phyloP scores from a whole-genome alignment of 83 land plant species.

The Picea abies region DNA sequence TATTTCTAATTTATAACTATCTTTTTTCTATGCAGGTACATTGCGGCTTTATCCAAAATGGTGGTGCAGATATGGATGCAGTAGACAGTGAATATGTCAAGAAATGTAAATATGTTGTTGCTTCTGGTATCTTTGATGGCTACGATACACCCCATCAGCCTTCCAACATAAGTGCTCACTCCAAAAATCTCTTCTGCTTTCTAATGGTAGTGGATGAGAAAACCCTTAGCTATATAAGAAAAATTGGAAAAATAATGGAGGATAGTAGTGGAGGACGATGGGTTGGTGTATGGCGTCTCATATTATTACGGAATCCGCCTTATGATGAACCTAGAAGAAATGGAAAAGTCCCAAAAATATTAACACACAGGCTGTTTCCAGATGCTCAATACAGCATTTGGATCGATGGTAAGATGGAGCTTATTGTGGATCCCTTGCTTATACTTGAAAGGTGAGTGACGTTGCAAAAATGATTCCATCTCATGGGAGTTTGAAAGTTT shows the following conservation, averaged over 20 bases:
- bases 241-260: slow-evolving; percentile 47
- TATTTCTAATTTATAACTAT: too few relatives aligned
- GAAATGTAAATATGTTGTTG: slow-evolving; percentile 90
- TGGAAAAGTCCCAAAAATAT: slow-evolving; percentile 95
- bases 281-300: slow-evolving; percentile 94
- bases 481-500: too few relatives aligned
- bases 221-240: slow-evolving; percentile 64
- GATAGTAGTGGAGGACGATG: slow-evolving; percentile 73
- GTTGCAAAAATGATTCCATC: background rate
- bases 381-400: slow-evolving; percentile 90
- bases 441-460: slow-evolving; percentile 83
- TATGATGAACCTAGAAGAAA: slow-evolving; percentile 97
- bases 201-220: slow-evolving; percentile 90
- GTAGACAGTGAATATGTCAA: slow-evolving; percentile 64
- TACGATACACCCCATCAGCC: slow-evolving; percentile 97
- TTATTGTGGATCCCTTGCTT: slow-evolving; percentile 90
- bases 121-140: slow-evolving; percentile 86
- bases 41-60: slow-evolving; percentile 79
- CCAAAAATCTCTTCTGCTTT: slow-evolving; percentile 87
- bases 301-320: slow-evolving; percentile 70
- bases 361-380: slow-evolving; percentile 93
- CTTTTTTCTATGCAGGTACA: slow-evolving; percentile 63
- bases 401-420: slow-evolving; percentile 99
- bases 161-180: slow-evolving; percentile 76
- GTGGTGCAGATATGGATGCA: slow-evolving; percentile 75